Percentiles rank a stretch among this genome's conserved stretches.
phyloP scores from a whole-genome alignment of 768 basidiomycete species.

The Sistotremastrum niveocremeum region DNA sequence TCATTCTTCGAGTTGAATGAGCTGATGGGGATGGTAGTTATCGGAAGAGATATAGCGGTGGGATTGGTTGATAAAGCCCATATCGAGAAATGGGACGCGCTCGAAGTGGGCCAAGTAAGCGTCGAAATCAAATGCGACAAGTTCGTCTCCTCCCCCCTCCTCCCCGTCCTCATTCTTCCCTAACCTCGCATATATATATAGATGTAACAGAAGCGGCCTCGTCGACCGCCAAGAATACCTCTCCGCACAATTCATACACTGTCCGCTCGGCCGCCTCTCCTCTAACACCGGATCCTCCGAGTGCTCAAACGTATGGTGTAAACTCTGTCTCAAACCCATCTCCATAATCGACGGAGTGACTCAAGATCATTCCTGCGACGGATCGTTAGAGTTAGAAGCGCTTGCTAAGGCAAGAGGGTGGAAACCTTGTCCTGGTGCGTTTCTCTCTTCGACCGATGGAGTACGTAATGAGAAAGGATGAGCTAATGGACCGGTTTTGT shows the following conservation, averaged over 20 bases:
- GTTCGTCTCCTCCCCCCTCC: conserved; percentile 18
- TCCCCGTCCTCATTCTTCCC: neutral
- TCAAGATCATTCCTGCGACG: conserved; percentile 42
- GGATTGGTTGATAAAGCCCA: conserved; percentile 30
- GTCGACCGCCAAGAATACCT: conserved; percentile 38
- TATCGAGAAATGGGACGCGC: conserved; percentile 27
- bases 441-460: neutral
- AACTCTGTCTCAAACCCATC: conserved; percentile 35
- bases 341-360: conserved; percentile 20
- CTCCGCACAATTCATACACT: conserved; percentile 27
- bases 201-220: conserved; percentile 34
- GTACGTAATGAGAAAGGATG: neutral
- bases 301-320: conserved; percentile 59
- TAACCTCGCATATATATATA: conserved; percentile 8
- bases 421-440: conserved; percentile 48
- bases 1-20: too few relatives aligned
- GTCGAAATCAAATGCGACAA: conserved; percentile 34
- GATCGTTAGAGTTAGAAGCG: conserved; percentile 36
- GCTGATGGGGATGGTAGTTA: conserved; percentile 14
- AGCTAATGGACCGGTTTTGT: neutral
- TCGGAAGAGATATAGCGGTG: conserved; percentile 27
- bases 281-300: too few relatives aligned
- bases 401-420: conserved; percentile 41
- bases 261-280: conserved; percentile 26
- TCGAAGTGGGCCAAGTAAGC: conserved; percentile 32